Conservation (phyloP, 2,329 filamentous ascomycete genomes). For the Penicillium paneum region DNA sequence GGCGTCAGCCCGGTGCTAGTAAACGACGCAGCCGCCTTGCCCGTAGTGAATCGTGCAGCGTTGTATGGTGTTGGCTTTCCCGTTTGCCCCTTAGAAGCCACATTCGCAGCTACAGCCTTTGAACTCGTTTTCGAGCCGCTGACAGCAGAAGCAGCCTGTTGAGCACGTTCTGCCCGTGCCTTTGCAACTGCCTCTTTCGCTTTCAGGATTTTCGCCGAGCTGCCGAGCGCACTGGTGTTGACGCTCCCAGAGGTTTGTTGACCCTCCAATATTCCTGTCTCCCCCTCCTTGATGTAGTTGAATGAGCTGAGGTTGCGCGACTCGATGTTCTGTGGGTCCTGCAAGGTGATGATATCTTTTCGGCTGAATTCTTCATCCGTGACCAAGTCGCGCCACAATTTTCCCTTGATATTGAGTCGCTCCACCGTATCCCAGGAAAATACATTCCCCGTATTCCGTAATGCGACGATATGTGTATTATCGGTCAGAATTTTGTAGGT, state of each 20-base stretch:
- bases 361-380: conserved; percentile 82
- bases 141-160: conserved; percentile 56
- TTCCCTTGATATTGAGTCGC: conserved; percentile 91
- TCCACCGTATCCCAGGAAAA: conserved; percentile 96
- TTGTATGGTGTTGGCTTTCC: conserved; percentile 63
- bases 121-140: conserved; percentile 25
- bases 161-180: conserved; percentile 69
- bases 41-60: conserved; percentile 85
- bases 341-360: conserved; percentile 91
- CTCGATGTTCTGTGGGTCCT: conserved; percentile 89
- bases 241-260: conserved; percentile 63
- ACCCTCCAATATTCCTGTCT: conserved; percentile 64
- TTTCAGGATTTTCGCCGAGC: conserved; percentile 75
- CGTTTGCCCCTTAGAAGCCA: conserved; percentile 24
- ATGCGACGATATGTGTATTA: conserved; percentile 92
- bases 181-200: conserved; percentile 93
- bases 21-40: conserved; percentile 86
- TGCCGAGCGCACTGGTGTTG: conserved; percentile 76
- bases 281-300: conserved; percentile 82
- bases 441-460: conserved; percentile 85
- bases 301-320: conserved; percentile 80
- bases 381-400: conserved; percentile 90
- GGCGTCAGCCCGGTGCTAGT: conserved; percentile 92
- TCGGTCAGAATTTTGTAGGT: conserved; percentile 98
- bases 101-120: conserved; percentile 18